Base-by-base conservation (phyloP, 345 rosid genomes). In the Hibiscus tridactylites region DNA sequence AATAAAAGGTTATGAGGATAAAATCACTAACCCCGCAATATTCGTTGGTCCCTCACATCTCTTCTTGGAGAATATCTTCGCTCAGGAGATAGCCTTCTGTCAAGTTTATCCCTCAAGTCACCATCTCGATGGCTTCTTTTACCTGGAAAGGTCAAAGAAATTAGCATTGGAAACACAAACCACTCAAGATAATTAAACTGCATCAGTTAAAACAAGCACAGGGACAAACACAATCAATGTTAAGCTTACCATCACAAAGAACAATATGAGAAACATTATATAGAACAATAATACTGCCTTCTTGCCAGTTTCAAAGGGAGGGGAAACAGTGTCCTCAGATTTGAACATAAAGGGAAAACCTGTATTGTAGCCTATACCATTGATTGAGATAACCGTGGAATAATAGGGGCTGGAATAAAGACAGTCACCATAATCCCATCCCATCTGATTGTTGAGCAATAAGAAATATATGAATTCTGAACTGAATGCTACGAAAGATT, bases 71-170 rank as follows among this genome's bases (percentile, higher is more conserved):
- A 84, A 79, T 81, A 77, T 73, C 84, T 89, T 74, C 68, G 78
- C 78, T 74, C 81, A 16, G 91, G 91, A 78, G 96, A 92, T 73
- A 74, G 77, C 72, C 89, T 94, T 76, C 82, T 83, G 69, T 86
- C 96, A 84, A 91, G 91, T 77, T 78, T 92, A 81, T 82, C 80
- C 83, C 99, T 89, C 82, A 92, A 83, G 83, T 96, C 98, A 79
- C 80, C 77, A 78, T 81, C 90, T 64, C 83, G 76, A 83, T 79
- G 65, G 76, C 80, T 88, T 39, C 78, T 79, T 78, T 85, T 85
- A 71, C 90, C 99, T 96, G 86, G 19, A 75, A 82, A 71, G n/a
- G 61, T 75, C 72, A 29, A 71, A 59, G 65, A 71, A 47, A 68
- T 49, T 52, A 78, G 75, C 61, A 77, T 78, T 72, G 74, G 75